phyloP scores from a whole-genome alignment of 1,139 yeast species.

The Protomyces gravidus region DNA sequence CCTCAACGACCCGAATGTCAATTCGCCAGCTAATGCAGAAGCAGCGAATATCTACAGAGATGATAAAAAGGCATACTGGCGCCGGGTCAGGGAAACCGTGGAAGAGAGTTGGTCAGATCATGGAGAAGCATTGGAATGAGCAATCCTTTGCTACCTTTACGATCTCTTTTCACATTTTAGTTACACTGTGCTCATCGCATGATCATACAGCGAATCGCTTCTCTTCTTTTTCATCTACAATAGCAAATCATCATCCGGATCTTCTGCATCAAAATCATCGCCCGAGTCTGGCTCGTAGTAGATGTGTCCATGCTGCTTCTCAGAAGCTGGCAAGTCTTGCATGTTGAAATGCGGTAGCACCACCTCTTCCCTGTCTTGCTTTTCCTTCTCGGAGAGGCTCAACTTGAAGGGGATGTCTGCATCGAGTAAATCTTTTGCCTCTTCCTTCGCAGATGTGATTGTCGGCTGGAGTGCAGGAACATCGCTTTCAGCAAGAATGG shows the following conservation, averaged over 20 bases:
- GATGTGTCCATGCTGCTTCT: slow-evolving; percentile 59
- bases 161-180: neutral
- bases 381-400: slow-evolving; percentile 68
- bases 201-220: neutral
- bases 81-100: slow-evolving; percentile 88
- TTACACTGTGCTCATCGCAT: neutral
- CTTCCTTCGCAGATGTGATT: neutral
- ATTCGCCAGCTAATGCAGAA: slow-evolving; percentile 96
- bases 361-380: slow-evolving; percentile 72
- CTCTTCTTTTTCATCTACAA: slow-evolving; percentile 1
- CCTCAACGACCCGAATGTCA: slow-evolving; percentile 90
- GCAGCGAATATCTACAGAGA: slow-evolving; percentile 95
- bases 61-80: slow-evolving; percentile 86
- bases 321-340: slow-evolving; percentile 54
- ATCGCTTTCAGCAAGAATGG: neutral
- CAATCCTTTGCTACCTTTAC: neutral
- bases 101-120: slow-evolving; percentile 81
- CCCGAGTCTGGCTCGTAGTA: slow-evolving; percentile 84
- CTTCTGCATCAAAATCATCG: slow-evolving; percentile 94
- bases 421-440: neutral
- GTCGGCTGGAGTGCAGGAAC: neutral
- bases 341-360: slow-evolving; percentile 86
- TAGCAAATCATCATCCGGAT: slow-evolving; percentile 80
- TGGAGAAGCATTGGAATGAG: no score
- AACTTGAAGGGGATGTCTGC: slow-evolving; percentile 60